Conservation (phyloP, 768 basidiomycete genomes). For the Boletus edulis region DNA sequence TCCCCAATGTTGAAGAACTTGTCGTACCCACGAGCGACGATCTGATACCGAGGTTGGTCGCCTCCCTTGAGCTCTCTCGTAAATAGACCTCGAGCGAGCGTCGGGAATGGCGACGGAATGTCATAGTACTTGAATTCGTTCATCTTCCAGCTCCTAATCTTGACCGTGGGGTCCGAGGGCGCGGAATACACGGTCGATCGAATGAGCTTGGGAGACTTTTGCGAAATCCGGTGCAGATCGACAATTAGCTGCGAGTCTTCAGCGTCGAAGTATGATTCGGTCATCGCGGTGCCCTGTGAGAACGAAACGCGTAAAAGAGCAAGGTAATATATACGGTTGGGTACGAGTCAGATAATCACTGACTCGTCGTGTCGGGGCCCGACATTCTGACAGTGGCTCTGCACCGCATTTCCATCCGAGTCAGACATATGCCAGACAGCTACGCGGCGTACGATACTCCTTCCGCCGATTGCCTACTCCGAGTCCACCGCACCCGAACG, state of each 20-base stretch:
- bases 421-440: too few species aligned
- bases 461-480: too few species aligned
- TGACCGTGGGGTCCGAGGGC: conserved; percentile 52
- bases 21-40: conserved; percentile 92
- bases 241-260: conserved; percentile 61
- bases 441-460: too few species aligned
- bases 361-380: too few species aligned
- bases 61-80: conserved; percentile 46
- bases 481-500: too few species aligned
- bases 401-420: too few species aligned
- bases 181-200: conserved; percentile 54
- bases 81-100: conserved; percentile 91
- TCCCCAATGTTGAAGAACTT: conserved; percentile 99
- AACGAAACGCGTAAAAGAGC: conserved; percentile 2
- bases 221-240: conserved; percentile 50
- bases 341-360: not conserved
- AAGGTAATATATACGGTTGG: not conserved
- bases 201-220: conserved; percentile 62
- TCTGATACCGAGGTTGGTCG: conserved; percentile 45
- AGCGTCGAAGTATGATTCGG: conserved; percentile 18
- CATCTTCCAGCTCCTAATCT: conserved; percentile 92
- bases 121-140: conserved; percentile 94
- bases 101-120: conserved; percentile 89
- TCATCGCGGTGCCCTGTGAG: conserved; percentile 17
- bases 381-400: too few species aligned